Percentiles rank a stretch among this genome's conserved stretches.
These are phyloP conservation scores for Fusarium sp. DNA, from an alignment of 2,329 filamentous ascomycete species.

Conservation along the genomic window DNA sequence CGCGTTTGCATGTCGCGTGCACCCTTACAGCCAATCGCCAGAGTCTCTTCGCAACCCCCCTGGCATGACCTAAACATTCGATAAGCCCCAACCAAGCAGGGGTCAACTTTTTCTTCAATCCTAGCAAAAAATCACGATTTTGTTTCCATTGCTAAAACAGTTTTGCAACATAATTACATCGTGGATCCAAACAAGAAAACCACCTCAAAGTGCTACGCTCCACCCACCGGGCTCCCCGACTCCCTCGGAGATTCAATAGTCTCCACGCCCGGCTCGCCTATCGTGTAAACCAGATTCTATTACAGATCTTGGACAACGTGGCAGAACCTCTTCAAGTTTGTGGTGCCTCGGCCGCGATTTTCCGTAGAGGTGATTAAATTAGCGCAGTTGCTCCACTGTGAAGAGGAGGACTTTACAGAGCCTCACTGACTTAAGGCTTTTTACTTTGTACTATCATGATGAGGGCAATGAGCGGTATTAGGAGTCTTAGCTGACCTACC, in stretches of 20 bases:
- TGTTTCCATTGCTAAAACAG: not conserved
- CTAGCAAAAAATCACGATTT: not conserved
- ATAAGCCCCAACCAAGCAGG: constrained; percentile 28
- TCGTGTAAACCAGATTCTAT: constrained; percentile 19
- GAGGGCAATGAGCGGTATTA: not conserved
- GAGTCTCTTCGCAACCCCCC: constrained; percentile 14
- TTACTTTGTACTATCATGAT: not conserved
- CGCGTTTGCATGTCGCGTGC: constrained; percentile 30
- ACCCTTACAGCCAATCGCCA: constrained; percentile 22
- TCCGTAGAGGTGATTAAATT: constrained; percentile 10
- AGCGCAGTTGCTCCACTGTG: constrained; percentile 11
- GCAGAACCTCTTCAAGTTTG: not conserved
- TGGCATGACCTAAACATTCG: constrained; percentile 31
- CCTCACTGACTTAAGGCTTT: constrained; percentile 3
- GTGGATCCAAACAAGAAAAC: not conserved
- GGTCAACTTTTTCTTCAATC: constrained; percentile 10
- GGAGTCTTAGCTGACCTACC: not conserved
- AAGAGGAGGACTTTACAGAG: not conserved
- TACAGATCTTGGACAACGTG: constrained; percentile 1
- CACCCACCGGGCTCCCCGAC: constrained; percentile 3
- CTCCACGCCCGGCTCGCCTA: constrained; percentile 28
- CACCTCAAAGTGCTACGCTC: not conserved
- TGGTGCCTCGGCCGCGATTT: constrained; percentile 11
- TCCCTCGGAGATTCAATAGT: not conserved
- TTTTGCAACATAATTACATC: constrained; percentile 2